phyloP scores from a whole-genome alignment of 2,329 filamentous ascomycete genomes.

The Paraphaeosphaeria minitans region DNA sequence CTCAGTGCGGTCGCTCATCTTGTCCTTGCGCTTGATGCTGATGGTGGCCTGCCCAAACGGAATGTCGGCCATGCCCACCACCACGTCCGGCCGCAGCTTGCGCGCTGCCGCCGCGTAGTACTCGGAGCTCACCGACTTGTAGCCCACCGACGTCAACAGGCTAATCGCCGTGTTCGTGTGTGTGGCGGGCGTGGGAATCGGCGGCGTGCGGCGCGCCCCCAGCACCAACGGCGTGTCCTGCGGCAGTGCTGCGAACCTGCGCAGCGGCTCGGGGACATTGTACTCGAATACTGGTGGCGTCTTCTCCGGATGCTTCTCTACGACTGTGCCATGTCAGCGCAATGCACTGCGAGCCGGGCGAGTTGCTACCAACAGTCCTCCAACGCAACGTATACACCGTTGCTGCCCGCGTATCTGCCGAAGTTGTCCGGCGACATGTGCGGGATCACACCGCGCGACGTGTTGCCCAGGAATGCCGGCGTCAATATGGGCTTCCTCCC shows the following conservation, averaged over 20 bases:
- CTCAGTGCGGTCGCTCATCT: slow-evolving; percentile 86
- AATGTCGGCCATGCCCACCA: slow-evolving; percentile 76
- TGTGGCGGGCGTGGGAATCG: slow-evolving; percentile 69
- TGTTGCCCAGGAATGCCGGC: slow-evolving; percentile 78
- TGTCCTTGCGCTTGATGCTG: slow-evolving; percentile 73
- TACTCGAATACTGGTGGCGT: slow-evolving; percentile 60
- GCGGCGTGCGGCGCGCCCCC: slow-evolving; percentile 76
- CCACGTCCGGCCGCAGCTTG: slow-evolving; percentile 77
- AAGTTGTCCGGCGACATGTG: slow-evolving; percentile 89
- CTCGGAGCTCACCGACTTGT: slow-evolving; percentile 69
- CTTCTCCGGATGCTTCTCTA: slow-evolving; percentile 61
- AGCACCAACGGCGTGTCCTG: slow-evolving; percentile 71
- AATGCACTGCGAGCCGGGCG: slow-evolving; percentile 2
- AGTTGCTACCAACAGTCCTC: slow-evolving; percentile 81
- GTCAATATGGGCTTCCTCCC: slow-evolving; percentile 73
- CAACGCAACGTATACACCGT: slow-evolving; percentile 77
- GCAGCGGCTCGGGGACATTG: slow-evolving; percentile 60
- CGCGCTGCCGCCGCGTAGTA: slow-evolving; percentile 72
- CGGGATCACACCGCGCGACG: slow-evolving; percentile 82
- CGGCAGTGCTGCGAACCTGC: slow-evolving; percentile 77
- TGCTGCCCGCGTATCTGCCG: slow-evolving; percentile 65
- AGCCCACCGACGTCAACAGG: slow-evolving; percentile 86
- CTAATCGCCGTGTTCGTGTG: slow-evolving; percentile 75
- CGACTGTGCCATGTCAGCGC: slow-evolving; percentile 53
- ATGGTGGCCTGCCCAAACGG: slow-evolving; percentile 63